Evolutionary conservation across 78 protist genomes (phyloP), one percentile per base, ranked within the genome.

Genomic region (Protostelium mycophagum): DNA sequence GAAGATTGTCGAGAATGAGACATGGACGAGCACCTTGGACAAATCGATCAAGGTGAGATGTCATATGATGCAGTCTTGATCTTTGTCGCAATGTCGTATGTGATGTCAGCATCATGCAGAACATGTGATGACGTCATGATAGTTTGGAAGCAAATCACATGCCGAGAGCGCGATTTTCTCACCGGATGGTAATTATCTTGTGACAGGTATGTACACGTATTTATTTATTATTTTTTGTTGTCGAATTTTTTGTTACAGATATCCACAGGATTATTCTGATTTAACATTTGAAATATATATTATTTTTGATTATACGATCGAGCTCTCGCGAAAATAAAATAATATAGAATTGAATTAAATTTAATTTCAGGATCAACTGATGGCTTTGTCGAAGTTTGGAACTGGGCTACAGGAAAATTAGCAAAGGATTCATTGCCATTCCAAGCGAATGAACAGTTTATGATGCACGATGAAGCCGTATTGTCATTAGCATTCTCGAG

Each of bases 381-480:
- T 51, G 94, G 94, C 23, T 91, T 88, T 9, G 83, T 91, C 35
- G 94, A 91, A 38, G 93, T 88, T 23, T 96, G 97, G 96, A 91
- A 96, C 37, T 83, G 51, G 1, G 51, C 63, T 0, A 94, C 96
- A 0, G 98, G 96, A 83, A 86, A 93, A 51, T 36, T 97, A 29
- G 51, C 94, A 23, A 90, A 88, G 87, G 95, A 93, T 37, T 88
- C 96, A 16, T 5, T 34, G 28, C 5, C 0, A 28, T 83, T 10
- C 83, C 85, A 63, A 90, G 36, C 63, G 0, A 34, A 93, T 29
- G 98, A 95, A 34, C 91, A 91, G 1, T 91, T 95, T 63, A 94
- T 95, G 97, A 85, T 97, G 95, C 96, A 94, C 91, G 95, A 95
- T 31, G 88, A 90, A 34, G 39, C 97, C 0, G 96, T 97, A 5